phyloP scores from a whole-genome alignment of 228 moss, liverwort and hornwort species.

The Sphagnum fallax region DNA sequence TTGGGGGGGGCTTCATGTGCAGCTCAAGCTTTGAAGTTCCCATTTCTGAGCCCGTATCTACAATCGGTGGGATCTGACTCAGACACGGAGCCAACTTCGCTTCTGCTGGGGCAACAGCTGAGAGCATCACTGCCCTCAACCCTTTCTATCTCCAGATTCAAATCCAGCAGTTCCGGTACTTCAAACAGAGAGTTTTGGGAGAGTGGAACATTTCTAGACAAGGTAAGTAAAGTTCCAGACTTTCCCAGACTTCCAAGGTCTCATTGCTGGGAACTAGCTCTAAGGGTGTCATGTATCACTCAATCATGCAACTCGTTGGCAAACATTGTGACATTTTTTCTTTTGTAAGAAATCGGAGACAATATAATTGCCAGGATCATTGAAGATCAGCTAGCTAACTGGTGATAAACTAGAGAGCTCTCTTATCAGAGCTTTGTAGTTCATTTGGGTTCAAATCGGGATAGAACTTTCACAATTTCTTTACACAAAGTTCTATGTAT shows the following conservation, averaged over 20 bases:
- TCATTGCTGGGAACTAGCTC: neutral
- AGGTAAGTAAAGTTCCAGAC: neutral
- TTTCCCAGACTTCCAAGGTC: neutral
- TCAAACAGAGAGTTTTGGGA: conserved; percentile 25
- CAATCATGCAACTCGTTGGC: too few relatives aligned
- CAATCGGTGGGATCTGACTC: conserved; percentile 24
- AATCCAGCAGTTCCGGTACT: conserved; percentile 26
- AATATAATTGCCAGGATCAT: too few relatives aligned
- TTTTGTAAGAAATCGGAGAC: neutral
- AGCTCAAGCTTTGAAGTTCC: conserved; percentile 37
- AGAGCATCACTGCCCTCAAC: conserved; percentile 8
- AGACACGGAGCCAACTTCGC: conserved; percentile 37
- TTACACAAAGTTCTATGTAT: too few relatives aligned
- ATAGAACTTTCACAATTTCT: too few relatives aligned
- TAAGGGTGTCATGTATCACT: neutral
- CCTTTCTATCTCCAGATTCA: conserved; percentile 31
- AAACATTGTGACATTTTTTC: neutral
- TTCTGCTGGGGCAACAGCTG: conserved; percentile 16
- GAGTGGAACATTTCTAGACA: conserved; percentile 7
- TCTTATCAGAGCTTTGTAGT: too few relatives aligned
- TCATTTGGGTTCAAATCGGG: too few relatives aligned
- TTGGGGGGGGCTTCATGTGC: neutral
- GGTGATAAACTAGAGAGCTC: too few relatives aligned
- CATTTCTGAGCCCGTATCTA: conserved; percentile 20
- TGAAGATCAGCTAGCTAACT: too few relatives aligned